These are phyloP conservation scores for Artemisia tridentata DNA, from an alignment of 129 eudicot genomes.

Conservation along the genomic window DNA sequence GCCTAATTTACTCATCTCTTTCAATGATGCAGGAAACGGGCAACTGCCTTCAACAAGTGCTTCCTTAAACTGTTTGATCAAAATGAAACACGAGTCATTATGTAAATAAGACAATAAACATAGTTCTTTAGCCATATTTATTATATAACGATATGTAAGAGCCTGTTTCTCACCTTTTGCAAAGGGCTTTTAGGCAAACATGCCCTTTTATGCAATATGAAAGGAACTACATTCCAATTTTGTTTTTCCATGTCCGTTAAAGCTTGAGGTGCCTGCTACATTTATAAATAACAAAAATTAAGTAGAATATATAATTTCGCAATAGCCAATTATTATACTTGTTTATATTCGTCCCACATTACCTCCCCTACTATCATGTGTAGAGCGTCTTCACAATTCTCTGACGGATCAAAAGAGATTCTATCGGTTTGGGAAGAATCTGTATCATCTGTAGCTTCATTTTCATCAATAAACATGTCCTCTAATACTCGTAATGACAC, in stretches of 20 bases:
- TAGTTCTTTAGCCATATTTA: not conserved
- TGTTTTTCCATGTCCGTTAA: slow-evolving; percentile 35
- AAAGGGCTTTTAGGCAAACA: slow-evolving; percentile 44
- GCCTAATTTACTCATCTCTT: slow-evolving; percentile 47
- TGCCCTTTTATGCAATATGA: slow-evolving; percentile 48
- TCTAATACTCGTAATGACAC: slow-evolving; percentile 57
- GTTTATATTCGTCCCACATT: not conserved
- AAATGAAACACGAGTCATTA: slow-evolving; percentile 4
- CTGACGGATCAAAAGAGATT: slow-evolving; percentile 43
- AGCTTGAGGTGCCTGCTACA: slow-evolving; percentile 44
- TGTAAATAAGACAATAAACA: not conserved
- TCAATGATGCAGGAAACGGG: slow-evolving; percentile 49
- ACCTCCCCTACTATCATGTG: slow-evolving; percentile 44
- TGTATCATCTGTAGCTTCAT: slow-evolving; percentile 20
- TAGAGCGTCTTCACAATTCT: slow-evolving; percentile 49
- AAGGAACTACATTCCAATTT: slow-evolving; percentile 49
- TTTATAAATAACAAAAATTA: not conserved
- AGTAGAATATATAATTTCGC: not conserved
- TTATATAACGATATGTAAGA: not conserved
- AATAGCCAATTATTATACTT: not conserved
- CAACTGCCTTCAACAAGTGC: slow-evolving; percentile 47
- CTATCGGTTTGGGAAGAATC: slow-evolving; percentile 21
- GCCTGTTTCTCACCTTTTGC: slow-evolving; percentile 45
- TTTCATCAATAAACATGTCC: slow-evolving; percentile 30
- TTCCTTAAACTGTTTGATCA: slow-evolving; percentile 60